phyloP scores from a whole-genome alignment of 805 yeast genomes.

The Nematodospora valgi region DNA sequence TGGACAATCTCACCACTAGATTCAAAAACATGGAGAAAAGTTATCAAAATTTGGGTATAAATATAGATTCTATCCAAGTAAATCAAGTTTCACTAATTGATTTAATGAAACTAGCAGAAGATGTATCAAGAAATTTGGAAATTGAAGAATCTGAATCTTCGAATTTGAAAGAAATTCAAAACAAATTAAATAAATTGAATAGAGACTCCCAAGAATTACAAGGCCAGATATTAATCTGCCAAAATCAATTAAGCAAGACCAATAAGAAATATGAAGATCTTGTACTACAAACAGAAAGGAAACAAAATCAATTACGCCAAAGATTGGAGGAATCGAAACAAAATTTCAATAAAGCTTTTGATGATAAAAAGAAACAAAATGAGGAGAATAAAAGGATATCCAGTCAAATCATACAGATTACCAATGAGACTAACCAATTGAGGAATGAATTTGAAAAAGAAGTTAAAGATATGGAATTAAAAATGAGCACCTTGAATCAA shows the following conservation, averaged over 20 bases:
- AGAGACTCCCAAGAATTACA: conserved; percentile 4
- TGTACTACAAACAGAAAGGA: conserved; percentile 2
- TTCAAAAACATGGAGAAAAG: conserved; percentile 34
- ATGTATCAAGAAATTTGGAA: conserved; percentile 42
- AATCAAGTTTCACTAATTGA: conserved; percentile 39
- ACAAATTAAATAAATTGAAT: conserved; percentile 2
- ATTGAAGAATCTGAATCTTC: conserved; percentile 2
- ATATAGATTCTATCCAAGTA: conserved; percentile 56
- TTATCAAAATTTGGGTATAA: conserved; percentile 47
- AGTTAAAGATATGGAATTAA: conserved; percentile 15
- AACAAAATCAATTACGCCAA: not conserved
- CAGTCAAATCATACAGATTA: not conserved
- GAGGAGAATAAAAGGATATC: conserved; percentile 1
- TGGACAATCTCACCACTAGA: conserved; percentile 31
- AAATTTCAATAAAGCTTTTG: conserved; percentile 2
- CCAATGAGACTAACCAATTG: conserved; percentile 3
- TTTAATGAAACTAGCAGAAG: conserved; percentile 48
- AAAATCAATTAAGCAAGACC: conserved; percentile 6
- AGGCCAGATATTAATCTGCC: conserved; percentile 2
- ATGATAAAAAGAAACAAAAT: conserved; percentile 1
- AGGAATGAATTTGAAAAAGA: conserved; percentile 4
- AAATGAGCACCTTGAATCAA: conserved; percentile 1
- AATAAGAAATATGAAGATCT: conserved; percentile 3
- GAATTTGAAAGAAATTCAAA: conserved; percentile 4
- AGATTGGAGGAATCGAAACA: conserved; percentile 1